Base-by-base conservation (phyloP, 306 rosid genomes). In the Cucurbita moschata region DNA sequence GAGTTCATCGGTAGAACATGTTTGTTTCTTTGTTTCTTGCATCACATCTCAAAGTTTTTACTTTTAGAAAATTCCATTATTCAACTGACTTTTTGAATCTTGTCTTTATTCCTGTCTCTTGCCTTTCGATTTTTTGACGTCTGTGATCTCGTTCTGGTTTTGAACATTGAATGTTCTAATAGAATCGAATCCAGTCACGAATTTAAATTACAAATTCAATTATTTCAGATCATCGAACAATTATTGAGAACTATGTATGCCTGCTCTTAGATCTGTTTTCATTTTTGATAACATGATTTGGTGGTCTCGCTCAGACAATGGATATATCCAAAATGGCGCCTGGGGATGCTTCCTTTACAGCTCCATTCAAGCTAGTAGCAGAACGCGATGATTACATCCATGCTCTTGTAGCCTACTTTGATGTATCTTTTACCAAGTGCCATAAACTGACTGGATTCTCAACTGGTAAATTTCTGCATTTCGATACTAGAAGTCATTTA, bases 381-480 rank as follows among this genome's bases (percentile, higher is more conserved):
- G 86, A 80, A 64, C 99, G 97, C 44, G 92, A 94, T 26, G 99
- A 94, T 79, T 94, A 81, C 72, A 84, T 94, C 59, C 99, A 94
- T 57, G 99, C 99, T 23, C 90, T 94, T 72, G 99, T 95, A 59
- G 97, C 99, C 59, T 89, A 95, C 84, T 95, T 95, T 70, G 99
- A 95, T 66, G 99, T 95, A 38, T 79, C 97, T 39, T 95, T 95
- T 65, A 91, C 97, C 9, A 86, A 78, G 81, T 95, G 99, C 79
- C 99, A 95, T 72, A 95, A 95, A 80, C 77, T 91, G 79, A 92
- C 82, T 80, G 97, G 99, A 79, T 95, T 95, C 89, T 91, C 99
- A 15, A 95, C 99, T 79, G 97, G 99, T 94, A 76, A 35, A 13
- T 77, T 70, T 75, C 80, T 58, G 11, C 77, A 73, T 65, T 55